Conservation (phyloP, 768 basidiomycete genomes). For the Cystobasidium ongulense region DNA sequence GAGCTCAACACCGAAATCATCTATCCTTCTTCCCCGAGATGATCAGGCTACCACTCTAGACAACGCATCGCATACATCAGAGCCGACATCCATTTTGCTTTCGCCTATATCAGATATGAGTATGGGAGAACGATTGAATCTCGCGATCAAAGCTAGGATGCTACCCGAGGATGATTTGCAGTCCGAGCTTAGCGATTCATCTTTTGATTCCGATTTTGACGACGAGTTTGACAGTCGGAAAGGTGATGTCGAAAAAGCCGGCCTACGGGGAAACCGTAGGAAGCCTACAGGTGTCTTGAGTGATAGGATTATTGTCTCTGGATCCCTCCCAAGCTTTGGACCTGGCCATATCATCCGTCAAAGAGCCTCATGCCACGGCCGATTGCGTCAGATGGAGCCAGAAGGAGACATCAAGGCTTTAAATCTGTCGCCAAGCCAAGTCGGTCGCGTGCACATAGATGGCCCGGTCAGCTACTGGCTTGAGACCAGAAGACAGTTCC, state of each 20-base stretch:
- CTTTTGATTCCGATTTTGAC: not conserved
- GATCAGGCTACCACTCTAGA: not conserved
- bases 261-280: not conserved
- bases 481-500: slow-evolving; percentile 43
- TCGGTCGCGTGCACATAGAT: slow-evolving; percentile 55
- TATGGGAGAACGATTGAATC: not conserved
- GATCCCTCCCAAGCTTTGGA: slow-evolving; percentile 16
- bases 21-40: not conserved
- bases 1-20: not conserved
- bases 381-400: slow-evolving; percentile 72
- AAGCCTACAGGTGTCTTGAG: not conserved
- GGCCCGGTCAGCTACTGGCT: slow-evolving; percentile 46
- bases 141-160: not conserved
- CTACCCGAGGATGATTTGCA: not conserved
- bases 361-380: slow-evolving; percentile 70
- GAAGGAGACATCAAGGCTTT: slow-evolving; percentile 61
- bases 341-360: slow-evolving; percentile 72
- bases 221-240: not conserved
- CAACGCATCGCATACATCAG: not conserved
- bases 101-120: not conserved
- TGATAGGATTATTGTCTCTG: slow-evolving; percentile 27
- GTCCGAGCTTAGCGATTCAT: not conserved
- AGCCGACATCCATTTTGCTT: not conserved
- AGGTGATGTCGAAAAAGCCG: not conserved
- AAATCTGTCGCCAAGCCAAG: slow-evolving; percentile 56